Base-by-base conservation (phyloP, 2,329 filamentous ascomycete species). In the Myrmaecium sp. region DNA sequence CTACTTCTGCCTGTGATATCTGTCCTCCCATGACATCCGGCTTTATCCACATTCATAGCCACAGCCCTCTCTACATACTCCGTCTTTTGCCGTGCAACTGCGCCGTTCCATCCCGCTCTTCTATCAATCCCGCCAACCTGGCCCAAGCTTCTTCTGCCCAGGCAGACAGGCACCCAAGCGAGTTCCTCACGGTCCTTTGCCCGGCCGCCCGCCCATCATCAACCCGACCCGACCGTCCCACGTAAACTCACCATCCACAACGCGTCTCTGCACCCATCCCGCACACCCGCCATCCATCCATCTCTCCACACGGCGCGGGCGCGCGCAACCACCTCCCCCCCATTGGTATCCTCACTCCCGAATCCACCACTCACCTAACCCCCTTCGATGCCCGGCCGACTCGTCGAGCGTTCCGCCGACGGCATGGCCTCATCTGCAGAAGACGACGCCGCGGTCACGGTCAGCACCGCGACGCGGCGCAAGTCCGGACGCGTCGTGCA, bases 401-500 rank as follows among this genome's bases (percentile, higher is more conserved):
- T 28, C 21, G 30, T 28, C 22, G n/a, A n/a, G n/a, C n/a, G n/a
- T n/a, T n/a, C n/a, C n/a, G n/a, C n/a, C n/a, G n/a, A n/a, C 29
- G 30, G 28, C 25, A 36, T 36, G 34, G 34, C 26, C 18, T 30
- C 31, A n/a, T 36, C 34, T 15, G 27, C 30, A 20, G 27, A 31
- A 15, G 22, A 26, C 21, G 34, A 35, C 28, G 23, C 26, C 22
- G 22, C 25, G 7, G 27, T 32, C 21, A 3, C 32, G 16, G 14
- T 12, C 15, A 3, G 14, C 21, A 14, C 10, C 14, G 17, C 26
- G n/a, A 28, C 44, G 30, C 49, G 51, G 34, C 51, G 51, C 36
- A 50, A 46, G 28, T 54, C 51, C 17, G 51, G 49, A 47, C 49
- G 51, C 45, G 51, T 55, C 30, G 40, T 43, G 28, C 47, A 43